phyloP scores from a whole-genome alignment of 805 yeast species.

The Candida verbasci region DNA sequence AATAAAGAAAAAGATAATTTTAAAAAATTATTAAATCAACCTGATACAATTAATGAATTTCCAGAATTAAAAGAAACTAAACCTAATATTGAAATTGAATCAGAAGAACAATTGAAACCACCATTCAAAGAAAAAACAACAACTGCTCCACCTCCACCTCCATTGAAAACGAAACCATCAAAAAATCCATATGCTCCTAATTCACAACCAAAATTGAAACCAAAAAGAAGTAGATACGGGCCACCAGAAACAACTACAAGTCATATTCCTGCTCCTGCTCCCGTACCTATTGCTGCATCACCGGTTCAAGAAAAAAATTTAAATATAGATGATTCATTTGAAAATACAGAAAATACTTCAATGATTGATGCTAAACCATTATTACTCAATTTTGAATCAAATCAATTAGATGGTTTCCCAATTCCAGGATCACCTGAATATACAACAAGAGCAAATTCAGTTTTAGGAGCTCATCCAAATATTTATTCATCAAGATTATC shows the following conservation, averaged over 20 bases:
- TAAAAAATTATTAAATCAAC: background rate
- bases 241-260: conserved; percentile 12
- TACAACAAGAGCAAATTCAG: conserved; percentile 43
- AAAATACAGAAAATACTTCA: conserved; percentile 9
- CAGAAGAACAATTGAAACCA: background rate
- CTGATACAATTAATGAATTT: conserved; percentile 12
- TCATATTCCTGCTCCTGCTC: conserved; percentile 5
- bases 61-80: conserved; percentile 6
- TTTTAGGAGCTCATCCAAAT: conserved; percentile 23
- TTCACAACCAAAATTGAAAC: conserved; percentile 10
- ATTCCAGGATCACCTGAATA: conserved; percentile 43
- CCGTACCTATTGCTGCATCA: background rate
- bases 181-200: conserved; percentile 38
- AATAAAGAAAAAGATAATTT: background rate
- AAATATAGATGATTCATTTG: conserved; percentile 32
- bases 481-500: conserved; percentile 37
- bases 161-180: conserved; percentile 3
- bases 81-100: background rate
- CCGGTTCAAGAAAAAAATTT: conserved; percentile 1
- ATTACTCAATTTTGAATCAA: conserved; percentile 3
- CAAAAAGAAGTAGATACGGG: conserved; percentile 22
- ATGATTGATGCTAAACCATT: conserved; percentile 4
- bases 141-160: conserved; percentile 13
- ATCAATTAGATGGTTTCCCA: conserved; percentile 31
- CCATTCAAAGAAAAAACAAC: background rate